Percentiles rank a stretch among this genome's conserved stretches.
phyloP scores from a whole-genome alignment of 176 grass and related monocot genomes.

The Poa pratensis region DNA sequence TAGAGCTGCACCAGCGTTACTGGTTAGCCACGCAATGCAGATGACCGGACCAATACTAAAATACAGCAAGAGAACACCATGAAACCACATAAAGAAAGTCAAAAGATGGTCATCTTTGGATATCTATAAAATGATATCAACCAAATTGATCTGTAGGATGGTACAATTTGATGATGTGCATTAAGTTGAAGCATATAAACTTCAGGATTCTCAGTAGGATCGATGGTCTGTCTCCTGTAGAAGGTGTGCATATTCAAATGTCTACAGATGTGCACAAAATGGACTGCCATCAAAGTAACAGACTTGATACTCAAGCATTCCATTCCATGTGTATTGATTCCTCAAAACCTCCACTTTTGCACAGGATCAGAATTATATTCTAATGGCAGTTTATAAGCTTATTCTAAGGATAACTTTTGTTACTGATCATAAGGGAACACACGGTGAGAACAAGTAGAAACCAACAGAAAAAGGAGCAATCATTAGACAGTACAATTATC shows the following conservation, averaged over 20 bases:
- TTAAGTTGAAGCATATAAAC: conserved; percentile 9
- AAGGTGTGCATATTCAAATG: conserved; percentile 34
- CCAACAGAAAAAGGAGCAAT: not conserved
- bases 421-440: not conserved
- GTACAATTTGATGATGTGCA: not conserved
- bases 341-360: not conserved
- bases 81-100: not conserved
- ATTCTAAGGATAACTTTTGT: too few species aligned
- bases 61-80: not conserved
- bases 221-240: conserved; percentile 21
- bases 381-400: too few species aligned
- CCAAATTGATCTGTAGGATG: not conserved
- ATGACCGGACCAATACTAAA: conserved; percentile 6
- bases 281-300: not conserved
- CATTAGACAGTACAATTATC: not conserved
- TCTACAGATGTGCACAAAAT: conserved; percentile 45
- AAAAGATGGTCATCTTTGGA: conserved; percentile 9
- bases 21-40: not conserved
- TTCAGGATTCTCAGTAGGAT: conserved; percentile 18
- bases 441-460: not conserved
- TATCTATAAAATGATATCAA: not conserved
- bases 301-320: conserved; percentile 41
- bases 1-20: not conserved
- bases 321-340: conserved; percentile 35
- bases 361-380: too few species aligned